Base-by-base conservation (phyloP, 305 asterid species). In the Ajuga reptans region DNA sequence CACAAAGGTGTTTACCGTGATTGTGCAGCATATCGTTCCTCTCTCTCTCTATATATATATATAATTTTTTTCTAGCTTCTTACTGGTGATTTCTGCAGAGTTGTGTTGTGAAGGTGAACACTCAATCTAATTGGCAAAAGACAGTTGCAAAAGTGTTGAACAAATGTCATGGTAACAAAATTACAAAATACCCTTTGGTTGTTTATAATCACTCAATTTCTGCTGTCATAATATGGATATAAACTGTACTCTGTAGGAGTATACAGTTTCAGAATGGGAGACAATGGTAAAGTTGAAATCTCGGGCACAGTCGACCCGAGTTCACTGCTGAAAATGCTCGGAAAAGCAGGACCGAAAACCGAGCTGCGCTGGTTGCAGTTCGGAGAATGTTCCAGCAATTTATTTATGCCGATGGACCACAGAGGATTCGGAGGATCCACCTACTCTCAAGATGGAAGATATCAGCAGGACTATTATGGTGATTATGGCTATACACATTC, bases 331-430 rank as follows among this genome's bases (percentile, higher is more conserved):
- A 80, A 60, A 21, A 69, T 45, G 51, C 76, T 84, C 0, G 77
- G 69, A 21, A 79, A 42, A 71, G 64, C 79, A 7, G 80, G 79
- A 10, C 45, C 36, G 0, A 71, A 60, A 5, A 81, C 79, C 15
- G 79, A 80, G 57, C 43, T 80, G 8, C 45, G 69, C 1, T 79
- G 81, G 80, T 62, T 82, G 7, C 85, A 82, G 73, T 82, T 67
- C 52, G 86, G 86, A 15, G 78, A 77, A 58, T 84, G 89, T 72
- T 75, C 83, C 15, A 75, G 66, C 73, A 79, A 79, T 53, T 54
- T 84, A 24, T 79, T 72, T 21, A 21, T 21, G 27, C 27, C 27
- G 2, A 21, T 21, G 27, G 2, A 21, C 27, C 27, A 21, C 27
- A 21, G 27, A 21, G 27, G 27, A 21, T 21, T 21, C 27, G 27